phyloP scores from a whole-genome alignment of 257 asterid species.

The Voacanga thouarsii region DNA sequence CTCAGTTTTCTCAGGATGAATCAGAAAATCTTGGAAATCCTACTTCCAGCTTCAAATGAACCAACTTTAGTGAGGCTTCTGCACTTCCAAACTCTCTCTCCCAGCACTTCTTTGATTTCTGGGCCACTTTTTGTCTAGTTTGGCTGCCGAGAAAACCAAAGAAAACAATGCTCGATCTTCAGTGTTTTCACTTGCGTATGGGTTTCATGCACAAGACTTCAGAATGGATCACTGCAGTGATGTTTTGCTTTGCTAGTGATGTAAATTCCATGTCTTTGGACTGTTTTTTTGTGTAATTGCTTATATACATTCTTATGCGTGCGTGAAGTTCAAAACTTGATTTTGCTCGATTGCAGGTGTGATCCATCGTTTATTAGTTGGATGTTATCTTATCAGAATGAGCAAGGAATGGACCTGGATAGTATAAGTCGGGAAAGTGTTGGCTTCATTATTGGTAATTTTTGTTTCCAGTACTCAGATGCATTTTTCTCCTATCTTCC shows the following conservation, averaged over 20 bases:
- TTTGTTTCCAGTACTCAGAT: background rate
- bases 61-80: conserved; percentile 16
- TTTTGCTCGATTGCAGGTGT: conserved; percentile 15
- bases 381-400: background rate
- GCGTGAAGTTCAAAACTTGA: background rate
- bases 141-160: conserved; percentile 3
- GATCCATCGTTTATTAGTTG: background rate
- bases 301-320: background rate
- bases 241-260: background rate
- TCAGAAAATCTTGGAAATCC: conserved; percentile 2
- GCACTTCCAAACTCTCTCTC: background rate
- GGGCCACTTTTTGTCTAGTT: background rate
- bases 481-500: background rate
- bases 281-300: background rate
- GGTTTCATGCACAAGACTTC: background rate
- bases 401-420: conserved; percentile 8
- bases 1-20: conserved; percentile 12
- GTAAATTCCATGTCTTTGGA: background rate
- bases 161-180: background rate
- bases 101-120: background rate
- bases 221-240: background rate
- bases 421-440: background rate
- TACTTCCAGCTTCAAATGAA: conserved; percentile 7
- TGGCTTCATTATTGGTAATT: conserved; percentile 14
- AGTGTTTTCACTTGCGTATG: conserved; percentile 2